Evolutionary conservation across 1,284 basidiomycete genomes (phyloP).

Genomic region (Salmacisia buchloeana): DNA sequence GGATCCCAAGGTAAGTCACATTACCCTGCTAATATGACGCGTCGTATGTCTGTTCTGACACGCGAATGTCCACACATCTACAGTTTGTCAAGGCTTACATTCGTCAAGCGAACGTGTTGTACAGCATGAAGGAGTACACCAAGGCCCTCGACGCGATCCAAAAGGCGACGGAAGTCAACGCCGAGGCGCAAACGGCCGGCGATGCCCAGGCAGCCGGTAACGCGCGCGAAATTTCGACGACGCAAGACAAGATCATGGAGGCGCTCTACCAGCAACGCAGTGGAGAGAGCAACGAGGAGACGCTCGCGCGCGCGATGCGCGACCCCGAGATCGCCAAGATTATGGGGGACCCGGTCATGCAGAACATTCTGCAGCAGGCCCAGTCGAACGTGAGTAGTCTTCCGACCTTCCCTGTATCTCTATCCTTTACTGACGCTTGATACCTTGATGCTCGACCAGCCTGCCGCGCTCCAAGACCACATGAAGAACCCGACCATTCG

Average conservation of each 20-base stretch:
- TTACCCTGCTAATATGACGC: slow-evolving; percentile 46
- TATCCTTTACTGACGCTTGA: not conserved
- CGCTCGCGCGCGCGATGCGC: slow-evolving; percentile 85
- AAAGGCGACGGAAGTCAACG: slow-evolving; percentile 24
- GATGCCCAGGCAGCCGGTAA: slow-evolving; percentile 21
- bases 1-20: slow-evolving; percentile 61
- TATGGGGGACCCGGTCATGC: slow-evolving; percentile 55
- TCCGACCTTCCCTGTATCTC: not conserved
- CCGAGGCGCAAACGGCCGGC: slow-evolving; percentile 27
- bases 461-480: slow-evolving; percentile 84
- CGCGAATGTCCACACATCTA: too few relatives aligned
- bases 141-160: slow-evolving; percentile 57
- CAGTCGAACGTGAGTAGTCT: slow-evolving; percentile 55
- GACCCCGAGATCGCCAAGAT: slow-evolving; percentile 85
- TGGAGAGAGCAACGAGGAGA: slow-evolving; percentile 86
- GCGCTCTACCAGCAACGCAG: slow-evolving; percentile 76
- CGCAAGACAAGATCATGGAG: slow-evolving; percentile 56
- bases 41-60: not conserved
- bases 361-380: slow-evolving; percentile 84
- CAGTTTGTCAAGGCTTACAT: slow-evolving; percentile 74
- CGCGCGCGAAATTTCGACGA: slow-evolving; percentile 35
- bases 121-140: slow-evolving; percentile 84
- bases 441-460: slow-evolving; percentile 54
- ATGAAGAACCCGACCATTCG: slow-evolving; percentile 80
- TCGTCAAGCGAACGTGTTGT: slow-evolving; percentile 81